Percentiles rank a stretch among this genome's conserved stretches.
Evolutionary conservation across 352 stramenopile genomes (phyloP).

Genomic region (Phytophthora multivora): DNA sequence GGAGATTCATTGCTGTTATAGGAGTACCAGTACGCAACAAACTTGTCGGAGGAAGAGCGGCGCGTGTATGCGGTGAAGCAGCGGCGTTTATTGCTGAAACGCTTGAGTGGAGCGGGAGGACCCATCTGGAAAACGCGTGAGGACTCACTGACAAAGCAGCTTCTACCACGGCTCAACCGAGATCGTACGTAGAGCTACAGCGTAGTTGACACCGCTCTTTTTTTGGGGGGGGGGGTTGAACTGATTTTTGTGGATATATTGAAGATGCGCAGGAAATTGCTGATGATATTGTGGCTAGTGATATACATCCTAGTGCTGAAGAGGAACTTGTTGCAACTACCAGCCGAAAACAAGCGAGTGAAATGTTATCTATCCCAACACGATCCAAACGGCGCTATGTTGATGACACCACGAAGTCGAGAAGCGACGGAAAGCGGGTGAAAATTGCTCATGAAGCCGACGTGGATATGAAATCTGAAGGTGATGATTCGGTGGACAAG

Average conservation of each 20-base stretch:
- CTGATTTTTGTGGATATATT: slow-evolving; percentile 12
- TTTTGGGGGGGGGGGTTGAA: background rate
- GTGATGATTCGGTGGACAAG: background rate
- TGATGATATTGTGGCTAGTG: slow-evolving; percentile 64
- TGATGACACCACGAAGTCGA: background rate
- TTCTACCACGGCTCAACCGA: slow-evolving; percentile 69
- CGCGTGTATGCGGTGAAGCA: slow-evolving; percentile 59
- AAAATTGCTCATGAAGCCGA: slow-evolving; percentile 12
- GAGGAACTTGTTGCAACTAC: background rate
- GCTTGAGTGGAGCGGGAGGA: slow-evolving; percentile 54
- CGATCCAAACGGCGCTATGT: slow-evolving; percentile 18
- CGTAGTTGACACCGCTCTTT: too few relatives aligned
- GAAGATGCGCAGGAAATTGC: slow-evolving; percentile 70
- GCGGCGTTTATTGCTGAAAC: slow-evolving; percentile 66
- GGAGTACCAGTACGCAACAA: slow-evolving; percentile 78
- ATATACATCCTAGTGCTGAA: slow-evolving; percentile 22
- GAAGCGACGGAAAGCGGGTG: slow-evolving; percentile 6
- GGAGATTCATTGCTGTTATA: slow-evolving; percentile 14
- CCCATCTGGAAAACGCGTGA: slow-evolving; percentile 71
- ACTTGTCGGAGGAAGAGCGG: slow-evolving; percentile 62
- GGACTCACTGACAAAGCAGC: slow-evolving; percentile 61
- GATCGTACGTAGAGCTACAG: slow-evolving; percentile 43
- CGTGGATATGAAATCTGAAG: background rate
- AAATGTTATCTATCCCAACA: slow-evolving; percentile 34
- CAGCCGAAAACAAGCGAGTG: slow-evolving; percentile 35